These are phyloP conservation scores for Russula sp. DNA, from an alignment of 768 basidiomycete species.

Conservation along the genomic window DNA sequence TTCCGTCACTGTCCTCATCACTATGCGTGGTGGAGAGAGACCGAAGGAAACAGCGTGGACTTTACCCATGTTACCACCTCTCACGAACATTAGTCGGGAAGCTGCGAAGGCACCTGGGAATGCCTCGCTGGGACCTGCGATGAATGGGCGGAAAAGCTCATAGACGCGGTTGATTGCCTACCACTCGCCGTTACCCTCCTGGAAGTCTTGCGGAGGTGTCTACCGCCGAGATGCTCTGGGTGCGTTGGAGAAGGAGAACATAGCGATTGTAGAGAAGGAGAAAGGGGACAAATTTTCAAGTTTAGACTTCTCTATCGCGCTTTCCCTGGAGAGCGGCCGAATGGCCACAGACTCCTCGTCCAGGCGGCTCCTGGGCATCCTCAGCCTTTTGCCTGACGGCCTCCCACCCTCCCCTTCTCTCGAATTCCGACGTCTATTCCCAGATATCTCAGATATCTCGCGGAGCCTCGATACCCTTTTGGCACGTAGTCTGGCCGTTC, in stretches of 20 bases:
- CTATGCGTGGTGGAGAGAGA: slow-evolving; percentile 25
- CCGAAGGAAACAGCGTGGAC: slow-evolving; percentile 26
- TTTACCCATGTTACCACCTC: slow-evolving; percentile 21
- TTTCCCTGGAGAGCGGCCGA: slow-evolving; percentile 21
- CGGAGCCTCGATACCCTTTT: slow-evolving; percentile 22
- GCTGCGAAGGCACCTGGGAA: slow-evolving; percentile 24
- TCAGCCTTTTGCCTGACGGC: slow-evolving; percentile 21
- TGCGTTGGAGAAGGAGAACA: slow-evolving; percentile 24
- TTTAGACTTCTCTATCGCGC: slow-evolving; percentile 22
- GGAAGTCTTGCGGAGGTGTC: slow-evolving; percentile 19
- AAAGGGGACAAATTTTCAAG: slow-evolving; percentile 19
- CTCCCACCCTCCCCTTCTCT: slow-evolving; percentile 4
- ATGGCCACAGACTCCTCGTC: slow-evolving; percentile 19
- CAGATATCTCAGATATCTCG: slow-evolving; percentile 7
- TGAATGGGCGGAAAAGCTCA: slow-evolving; percentile 25
- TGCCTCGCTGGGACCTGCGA: slow-evolving; percentile 17
- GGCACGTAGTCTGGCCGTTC: slow-evolving; percentile 19
- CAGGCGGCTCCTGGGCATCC: slow-evolving; percentile 17
- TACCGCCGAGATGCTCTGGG: slow-evolving; percentile 23
- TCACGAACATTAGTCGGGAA: slow-evolving; percentile 15
- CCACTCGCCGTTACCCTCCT: slow-evolving; percentile 27
- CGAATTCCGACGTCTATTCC: slow-evolving; percentile 14
- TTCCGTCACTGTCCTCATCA: slow-evolving; percentile 23
- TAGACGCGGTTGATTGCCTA: slow-evolving; percentile 21
- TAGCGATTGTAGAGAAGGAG: slow-evolving; percentile 21